These are phyloP conservation scores for Ophiostoma sp. DNA, from an alignment of 2,329 filamentous ascomycete genomes.

Conservation along the genomic window DNA sequence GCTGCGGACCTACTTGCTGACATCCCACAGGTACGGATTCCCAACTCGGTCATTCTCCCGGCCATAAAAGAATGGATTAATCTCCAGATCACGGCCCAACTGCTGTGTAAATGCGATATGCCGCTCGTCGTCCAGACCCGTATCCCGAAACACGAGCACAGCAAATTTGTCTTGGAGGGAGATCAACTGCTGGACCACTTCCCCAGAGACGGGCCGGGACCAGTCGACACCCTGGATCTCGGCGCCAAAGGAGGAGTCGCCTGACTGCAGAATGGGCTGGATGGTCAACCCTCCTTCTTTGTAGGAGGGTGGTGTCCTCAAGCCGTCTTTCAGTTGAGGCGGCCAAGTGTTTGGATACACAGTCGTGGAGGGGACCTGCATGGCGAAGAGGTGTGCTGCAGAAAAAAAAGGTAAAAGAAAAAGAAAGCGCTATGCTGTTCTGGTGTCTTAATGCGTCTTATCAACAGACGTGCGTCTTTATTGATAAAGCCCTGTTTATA, in stretches of 20 bases:
- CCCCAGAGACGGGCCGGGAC: neutral
- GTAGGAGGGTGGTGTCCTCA: neutral
- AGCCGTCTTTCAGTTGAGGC: neutral
- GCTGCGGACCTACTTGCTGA: neutral
- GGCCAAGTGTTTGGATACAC: neutral
- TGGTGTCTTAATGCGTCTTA: neutral
- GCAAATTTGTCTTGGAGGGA: neutral
- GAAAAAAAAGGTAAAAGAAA: neutral
- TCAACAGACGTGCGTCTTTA: neutral
- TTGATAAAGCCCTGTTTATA: neutral
- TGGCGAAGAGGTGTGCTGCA: neutral
- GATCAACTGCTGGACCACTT: neutral
- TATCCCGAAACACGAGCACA: neutral
- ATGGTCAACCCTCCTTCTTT: neutral
- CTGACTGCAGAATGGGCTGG: neutral
- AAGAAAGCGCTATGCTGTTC: neutral
- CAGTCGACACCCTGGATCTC: neutral
- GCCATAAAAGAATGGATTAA: neutral
- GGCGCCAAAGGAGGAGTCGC: neutral
- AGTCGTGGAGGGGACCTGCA: neutral
- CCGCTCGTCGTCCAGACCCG: slow-evolving; percentile 4
- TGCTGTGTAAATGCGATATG: slow-evolving; percentile 16
- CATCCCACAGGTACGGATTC: neutral
- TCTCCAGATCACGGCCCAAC: neutral
- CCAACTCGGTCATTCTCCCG: neutral